phyloP scores from a whole-genome alignment of 257 asterid genomes.

The Solanum virginianum region DNA sequence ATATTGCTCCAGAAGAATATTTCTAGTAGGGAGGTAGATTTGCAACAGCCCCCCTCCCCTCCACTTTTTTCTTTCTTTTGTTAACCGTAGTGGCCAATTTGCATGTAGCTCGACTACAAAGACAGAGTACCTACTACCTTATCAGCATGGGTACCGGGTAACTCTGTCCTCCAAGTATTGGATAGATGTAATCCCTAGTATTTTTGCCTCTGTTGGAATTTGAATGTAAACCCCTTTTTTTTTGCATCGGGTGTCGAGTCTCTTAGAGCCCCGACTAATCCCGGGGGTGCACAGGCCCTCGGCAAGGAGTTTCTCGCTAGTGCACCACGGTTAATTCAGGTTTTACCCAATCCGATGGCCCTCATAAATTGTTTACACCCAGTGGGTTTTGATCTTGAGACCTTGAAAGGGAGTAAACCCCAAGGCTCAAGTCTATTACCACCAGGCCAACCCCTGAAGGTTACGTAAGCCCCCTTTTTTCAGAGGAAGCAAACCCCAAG shows the following conservation, averaged over 20 bases:
- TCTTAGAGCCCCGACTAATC: too few species aligned
- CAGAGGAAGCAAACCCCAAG: too few species aligned
- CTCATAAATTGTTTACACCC: too few species aligned
- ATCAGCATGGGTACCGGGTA: not conserved
- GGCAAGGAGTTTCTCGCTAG: too few species aligned
- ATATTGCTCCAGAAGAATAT: not conserved
- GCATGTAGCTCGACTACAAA: not conserved
- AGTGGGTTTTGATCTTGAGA: too few species aligned
- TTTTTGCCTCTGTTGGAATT: not conserved
- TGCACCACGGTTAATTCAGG: too few species aligned
- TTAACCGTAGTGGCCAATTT: not conserved
- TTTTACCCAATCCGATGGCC: too few species aligned
- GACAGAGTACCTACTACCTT: not conserved
- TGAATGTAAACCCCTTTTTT: not conserved
- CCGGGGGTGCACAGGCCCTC: too few species aligned
- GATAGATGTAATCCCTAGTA: not conserved
- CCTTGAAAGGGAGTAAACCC: too few species aligned
- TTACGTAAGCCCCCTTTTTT: not conserved
- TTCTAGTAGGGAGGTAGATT: not conserved
- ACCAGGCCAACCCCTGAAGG: too few species aligned
- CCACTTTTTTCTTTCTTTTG: not conserved
- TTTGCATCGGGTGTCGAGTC: too few species aligned
- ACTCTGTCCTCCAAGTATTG: not conserved
- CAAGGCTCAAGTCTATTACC: too few species aligned
- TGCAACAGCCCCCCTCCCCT: not conserved